Evolutionary conservation across 345 rosid species (phyloP), one percentile per base, ranked within the genome.

Genomic region (Eucalyptus microcorys): DNA sequence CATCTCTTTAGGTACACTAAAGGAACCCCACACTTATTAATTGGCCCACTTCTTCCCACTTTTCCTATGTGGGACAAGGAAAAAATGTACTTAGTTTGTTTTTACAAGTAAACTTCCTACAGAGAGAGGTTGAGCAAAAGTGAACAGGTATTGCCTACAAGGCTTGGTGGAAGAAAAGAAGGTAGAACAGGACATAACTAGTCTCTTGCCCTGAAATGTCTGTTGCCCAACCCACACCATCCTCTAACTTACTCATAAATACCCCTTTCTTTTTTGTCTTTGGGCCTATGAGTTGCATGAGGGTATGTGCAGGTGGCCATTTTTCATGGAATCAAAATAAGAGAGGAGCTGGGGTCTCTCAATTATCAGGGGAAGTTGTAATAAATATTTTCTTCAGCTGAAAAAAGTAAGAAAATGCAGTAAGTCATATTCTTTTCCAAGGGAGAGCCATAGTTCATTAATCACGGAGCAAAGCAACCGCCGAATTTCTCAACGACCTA

Each of bases 161-260:
- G 88, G 45, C 32, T 32, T n/a, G 87, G 85, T 26, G 89, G 90
- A 50, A 66, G 91, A 87, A 91, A 88, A 57, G 87, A 89, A 84
- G 90, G 66, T 21, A 26, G 50, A 30, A n/a, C 89, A 68, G 47
- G 84, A 76, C 84, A n/a, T 30, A 48, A 85, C 57, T 85, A 85
- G 87, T 48, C 55, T 85, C 57, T 8, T 48, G 42, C 22, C 87
- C 87, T 85, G 57, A 48, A 50, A 47, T 48, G 47, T 76, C 42
- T 40, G 47, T 76, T 40, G 84, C 84, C 83, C 84, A 22, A 32
- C 6, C 42, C 79, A 66, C 79, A 8, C 79, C 79, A 32, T 61
- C 68, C 68, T 61, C 34, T 27, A 61, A 61, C 68, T 61, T 27
- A 30, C 68, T 61, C 68, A 61, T 30, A 61, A 12, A 30, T 1